Percentiles rank a stretch among this genome's conserved stretches.
Conservation (phyloP, 345 rosid species). For the Draba incana region DNA sequence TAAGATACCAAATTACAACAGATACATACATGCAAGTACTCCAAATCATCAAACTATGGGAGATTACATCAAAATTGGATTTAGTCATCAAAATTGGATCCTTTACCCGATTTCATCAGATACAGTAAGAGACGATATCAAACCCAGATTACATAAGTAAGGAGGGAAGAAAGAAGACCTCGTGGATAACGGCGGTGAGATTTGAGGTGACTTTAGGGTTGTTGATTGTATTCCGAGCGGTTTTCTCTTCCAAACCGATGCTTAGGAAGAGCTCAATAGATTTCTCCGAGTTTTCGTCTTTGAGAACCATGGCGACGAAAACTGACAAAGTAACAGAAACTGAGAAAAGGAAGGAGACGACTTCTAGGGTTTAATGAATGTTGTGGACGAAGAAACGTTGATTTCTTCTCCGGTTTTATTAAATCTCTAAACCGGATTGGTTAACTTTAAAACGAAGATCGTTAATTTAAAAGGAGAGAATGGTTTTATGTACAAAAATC, state of each 20-base stretch:
- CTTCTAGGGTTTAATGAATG: constrained; percentile 40
- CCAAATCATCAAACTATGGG: constrained; percentile 11
- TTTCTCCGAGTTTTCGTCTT: constrained; percentile 46
- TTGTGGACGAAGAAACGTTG: constrained; percentile 12
- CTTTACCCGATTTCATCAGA: constrained; percentile 12
- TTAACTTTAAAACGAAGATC: neutral
- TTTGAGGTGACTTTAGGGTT: constrained; percentile 85
- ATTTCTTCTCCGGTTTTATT: constrained; percentile 20
- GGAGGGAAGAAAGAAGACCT: constrained; percentile 53
- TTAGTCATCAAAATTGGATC: constrained; percentile 4
- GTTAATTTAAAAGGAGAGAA: neutral
- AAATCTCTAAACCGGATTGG: constrained; percentile 15
- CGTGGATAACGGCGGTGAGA: constrained; percentile 77
- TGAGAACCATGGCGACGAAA: constrained; percentile 48
- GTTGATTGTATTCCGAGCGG: constrained; percentile 76
- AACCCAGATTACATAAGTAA: neutral
- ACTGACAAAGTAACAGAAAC: constrained; percentile 17
- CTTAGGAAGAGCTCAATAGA: constrained; percentile 70
- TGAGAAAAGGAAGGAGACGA: neutral
- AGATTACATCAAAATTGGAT: neutral
- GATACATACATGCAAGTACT: constrained; percentile 8
- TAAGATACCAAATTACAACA: no score
- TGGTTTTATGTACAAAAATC: neutral
- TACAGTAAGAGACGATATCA: neutral
- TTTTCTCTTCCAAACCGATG: constrained; percentile 82